Evolutionary conservation across 495 filamentous ascomycete species (phyloP).

Genomic region (Staphylotrichum longicolle): DNA sequence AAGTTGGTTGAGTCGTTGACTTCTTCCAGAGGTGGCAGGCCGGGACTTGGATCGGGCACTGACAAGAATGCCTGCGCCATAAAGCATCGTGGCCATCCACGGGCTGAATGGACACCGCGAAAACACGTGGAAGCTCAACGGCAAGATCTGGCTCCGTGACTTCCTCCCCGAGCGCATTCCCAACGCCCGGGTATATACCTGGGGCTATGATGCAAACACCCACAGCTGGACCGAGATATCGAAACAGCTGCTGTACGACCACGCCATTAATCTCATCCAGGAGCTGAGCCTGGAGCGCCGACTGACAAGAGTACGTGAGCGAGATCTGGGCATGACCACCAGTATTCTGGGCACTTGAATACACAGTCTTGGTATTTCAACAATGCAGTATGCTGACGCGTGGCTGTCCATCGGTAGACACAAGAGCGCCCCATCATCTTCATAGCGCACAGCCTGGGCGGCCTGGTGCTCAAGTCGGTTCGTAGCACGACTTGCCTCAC

Average conservation of each 20-base stretch:
- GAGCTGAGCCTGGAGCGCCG: slow-evolving; percentile 18
- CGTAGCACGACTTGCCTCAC: slow-evolving; percentile 5
- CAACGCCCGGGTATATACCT: slow-evolving; percentile 34
- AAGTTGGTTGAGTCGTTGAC: too few relatives aligned
- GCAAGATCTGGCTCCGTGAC: slow-evolving; percentile 33
- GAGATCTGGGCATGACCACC: too few relatives aligned
- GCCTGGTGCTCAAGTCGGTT: slow-evolving; percentile 39
- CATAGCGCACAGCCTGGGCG: slow-evolving; percentile 40
- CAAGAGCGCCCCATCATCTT: slow-evolving; percentile 31
- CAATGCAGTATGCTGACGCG: too few relatives aligned
- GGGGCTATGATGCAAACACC: slow-evolving; percentile 34
- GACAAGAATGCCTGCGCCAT: too few relatives aligned
- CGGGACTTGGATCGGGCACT: too few relatives aligned
- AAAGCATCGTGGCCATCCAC: slow-evolving; percentile 20
- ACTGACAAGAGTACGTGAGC: slow-evolving; percentile 9
- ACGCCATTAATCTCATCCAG: slow-evolving; percentile 10
- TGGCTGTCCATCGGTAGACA: background rate
- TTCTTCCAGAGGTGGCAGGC: too few relatives aligned
- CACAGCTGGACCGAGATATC: slow-evolving; percentile 5
- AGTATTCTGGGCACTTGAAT: too few relatives aligned
- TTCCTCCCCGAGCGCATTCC: slow-evolving; percentile 33
- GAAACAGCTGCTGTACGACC: slow-evolving; percentile 16
- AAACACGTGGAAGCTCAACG: slow-evolving; percentile 15
- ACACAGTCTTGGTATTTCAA: too few relatives aligned
- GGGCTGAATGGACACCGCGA: slow-evolving; percentile 20